phyloP scores from a whole-genome alignment of 345 rosid species.

The Citrus inodora region DNA sequence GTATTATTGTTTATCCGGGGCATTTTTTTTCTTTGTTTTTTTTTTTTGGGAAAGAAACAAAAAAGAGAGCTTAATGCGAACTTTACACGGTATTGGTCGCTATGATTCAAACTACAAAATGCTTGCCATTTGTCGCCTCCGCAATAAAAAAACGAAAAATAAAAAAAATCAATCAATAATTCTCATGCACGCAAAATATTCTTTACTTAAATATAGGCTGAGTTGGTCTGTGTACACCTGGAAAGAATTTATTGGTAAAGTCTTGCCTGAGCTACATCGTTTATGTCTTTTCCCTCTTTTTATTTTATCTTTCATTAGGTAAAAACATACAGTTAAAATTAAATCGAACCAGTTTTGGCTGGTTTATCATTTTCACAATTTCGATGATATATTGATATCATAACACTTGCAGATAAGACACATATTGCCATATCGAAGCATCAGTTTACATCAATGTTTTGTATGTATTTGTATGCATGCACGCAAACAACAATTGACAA shows the following conservation, averaged over 20 bases:
- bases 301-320: no score
- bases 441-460: background rate
- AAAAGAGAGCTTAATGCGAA: background rate
- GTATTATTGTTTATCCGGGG: background rate
- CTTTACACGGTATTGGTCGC: background rate
- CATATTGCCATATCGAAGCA: background rate
- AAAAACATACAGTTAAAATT: no score
- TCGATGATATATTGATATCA: no score
- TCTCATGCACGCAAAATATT: background rate
- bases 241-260: background rate
- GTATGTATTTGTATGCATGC: background rate
- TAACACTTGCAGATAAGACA: background rate
- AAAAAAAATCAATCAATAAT: background rate
- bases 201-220: background rate
- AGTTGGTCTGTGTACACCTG: background rate
- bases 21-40: rapidly evolving
- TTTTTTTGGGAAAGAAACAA: no score
- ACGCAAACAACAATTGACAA: background rate
- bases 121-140: background rate
- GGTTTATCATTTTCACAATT: no score
- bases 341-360: no score
- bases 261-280: background rate
- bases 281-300: background rate
- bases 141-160: background rate
- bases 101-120: background rate